A percentile compares a stretch with the other conserved stretches of the same genome.
Evolutionary conservation across 805 yeast species (phyloP).

Genomic region (Saturnispora saitoi): DNA sequence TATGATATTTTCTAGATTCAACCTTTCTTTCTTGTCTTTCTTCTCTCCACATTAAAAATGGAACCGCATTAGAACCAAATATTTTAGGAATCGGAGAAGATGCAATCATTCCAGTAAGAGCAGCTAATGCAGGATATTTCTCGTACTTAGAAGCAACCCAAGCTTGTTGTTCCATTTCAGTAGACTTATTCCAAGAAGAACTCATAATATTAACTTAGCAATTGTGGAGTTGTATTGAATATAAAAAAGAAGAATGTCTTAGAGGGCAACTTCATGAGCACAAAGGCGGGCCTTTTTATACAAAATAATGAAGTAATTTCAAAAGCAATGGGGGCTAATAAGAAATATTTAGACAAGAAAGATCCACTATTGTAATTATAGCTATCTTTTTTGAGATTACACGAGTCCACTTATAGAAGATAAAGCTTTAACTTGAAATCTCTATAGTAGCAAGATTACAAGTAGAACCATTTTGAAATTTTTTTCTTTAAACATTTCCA

Average conservation of each 20-base stretch:
- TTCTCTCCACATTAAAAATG: slow-evolving; percentile 42
- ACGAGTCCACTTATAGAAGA: too few relatives aligned
- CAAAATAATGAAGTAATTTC: not conserved
- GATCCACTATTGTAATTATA: not conserved
- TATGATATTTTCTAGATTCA: slow-evolving; percentile 11
- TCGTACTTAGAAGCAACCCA: slow-evolving; percentile 42
- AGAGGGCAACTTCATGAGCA: not conserved
- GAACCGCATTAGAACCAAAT: slow-evolving; percentile 54
- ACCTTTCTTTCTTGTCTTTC: slow-evolving; percentile 27
- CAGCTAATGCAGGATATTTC: slow-evolving; percentile 47
- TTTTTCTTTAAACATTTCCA: too few relatives aligned
- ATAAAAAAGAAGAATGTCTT: not conserved
- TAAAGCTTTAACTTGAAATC: too few relatives aligned
- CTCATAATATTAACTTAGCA: slow-evolving; percentile 9
- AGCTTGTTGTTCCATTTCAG: slow-evolving; percentile 36
- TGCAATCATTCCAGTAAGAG: slow-evolving; percentile 48
- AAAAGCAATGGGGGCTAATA: not conserved
- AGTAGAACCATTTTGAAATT: too few relatives aligned
- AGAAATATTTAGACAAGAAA: not conserved
- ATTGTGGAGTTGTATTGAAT: not conserved
- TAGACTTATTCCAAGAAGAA: slow-evolving; percentile 22
- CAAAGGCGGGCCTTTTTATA: not conserved
- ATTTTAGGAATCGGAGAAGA: slow-evolving; percentile 51
- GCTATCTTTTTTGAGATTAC: not conserved
- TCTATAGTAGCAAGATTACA: too few relatives aligned